Evolutionary conservation across 2,329 filamentous ascomycete genomes (phyloP).

Genomic region (Grosmannia clavigera): DNA sequence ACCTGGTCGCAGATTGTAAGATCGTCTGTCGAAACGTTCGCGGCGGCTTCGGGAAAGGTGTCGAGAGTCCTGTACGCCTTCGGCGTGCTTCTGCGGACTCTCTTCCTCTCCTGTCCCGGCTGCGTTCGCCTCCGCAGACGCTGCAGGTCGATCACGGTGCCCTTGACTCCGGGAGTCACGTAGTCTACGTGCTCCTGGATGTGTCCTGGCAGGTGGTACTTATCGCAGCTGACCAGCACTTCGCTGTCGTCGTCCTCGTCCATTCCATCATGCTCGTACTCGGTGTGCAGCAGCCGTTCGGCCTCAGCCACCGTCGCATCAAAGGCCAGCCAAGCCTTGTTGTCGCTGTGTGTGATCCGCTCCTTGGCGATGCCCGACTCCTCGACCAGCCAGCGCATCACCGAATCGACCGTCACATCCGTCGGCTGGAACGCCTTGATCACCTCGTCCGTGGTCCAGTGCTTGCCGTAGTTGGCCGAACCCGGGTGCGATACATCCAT

Average conservation of each 20-base stretch:
- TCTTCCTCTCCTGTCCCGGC: background rate
- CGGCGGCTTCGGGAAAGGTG: background rate
- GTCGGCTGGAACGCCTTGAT: slow-evolving; percentile 23
- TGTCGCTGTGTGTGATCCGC: slow-evolving; percentile 3
- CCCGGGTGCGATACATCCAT: slow-evolving; percentile 11
- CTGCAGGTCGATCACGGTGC: background rate
- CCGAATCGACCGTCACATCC: slow-evolving; percentile 18
- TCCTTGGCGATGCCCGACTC: slow-evolving; percentile 13
- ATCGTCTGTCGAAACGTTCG: background rate
- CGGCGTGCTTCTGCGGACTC: background rate
- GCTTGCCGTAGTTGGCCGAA: slow-evolving; percentile 21
- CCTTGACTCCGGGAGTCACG: slow-evolving; percentile 31
- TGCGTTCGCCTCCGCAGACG: background rate
- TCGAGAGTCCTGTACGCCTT: background rate
- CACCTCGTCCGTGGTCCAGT: slow-evolving; percentile 22
- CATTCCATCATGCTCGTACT: slow-evolving; percentile 4
- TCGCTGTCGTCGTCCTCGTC: background rate
- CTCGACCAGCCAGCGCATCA: slow-evolving; percentile 18
- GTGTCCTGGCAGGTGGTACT: slow-evolving; percentile 30
- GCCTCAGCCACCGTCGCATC: slow-evolving; percentile 13
- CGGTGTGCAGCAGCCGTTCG: slow-evolving; percentile 11
- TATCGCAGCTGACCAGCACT: slow-evolving; percentile 10
- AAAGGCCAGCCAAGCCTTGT: slow-evolving; percentile 13
- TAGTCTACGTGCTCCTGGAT: slow-evolving; percentile 40
- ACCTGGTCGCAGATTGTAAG: slow-evolving; percentile 33